A percentile compares a stretch with the other conserved stretches of the same genome.
Conservation (phyloP, 257 asterid genomes). For the Jaltomata sinuosa region DNA sequence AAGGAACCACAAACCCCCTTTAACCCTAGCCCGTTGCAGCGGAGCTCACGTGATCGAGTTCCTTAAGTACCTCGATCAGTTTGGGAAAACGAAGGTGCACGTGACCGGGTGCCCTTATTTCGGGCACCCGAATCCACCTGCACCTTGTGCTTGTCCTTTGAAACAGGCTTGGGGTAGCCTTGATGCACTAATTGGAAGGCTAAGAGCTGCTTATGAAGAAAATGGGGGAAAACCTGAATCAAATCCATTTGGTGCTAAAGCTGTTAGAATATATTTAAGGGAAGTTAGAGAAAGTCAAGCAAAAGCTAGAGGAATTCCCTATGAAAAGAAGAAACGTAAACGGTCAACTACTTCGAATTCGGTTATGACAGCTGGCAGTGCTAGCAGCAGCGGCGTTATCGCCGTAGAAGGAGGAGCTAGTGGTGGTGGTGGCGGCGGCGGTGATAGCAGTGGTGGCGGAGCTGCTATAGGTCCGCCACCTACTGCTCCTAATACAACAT, state of each 20-base stretch:
- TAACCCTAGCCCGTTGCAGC: conserved; percentile 33
- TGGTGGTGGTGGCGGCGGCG: neutral
- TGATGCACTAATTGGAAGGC: conserved; percentile 42
- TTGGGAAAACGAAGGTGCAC: conserved; percentile 47
- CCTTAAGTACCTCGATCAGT: conserved; percentile 35
- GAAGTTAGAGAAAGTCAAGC: conserved; percentile 41
- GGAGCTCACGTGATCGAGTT: conserved; percentile 53
- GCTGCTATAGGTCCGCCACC: neutral
- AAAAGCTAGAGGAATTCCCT: conserved; percentile 40
- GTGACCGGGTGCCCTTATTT: conserved; percentile 30
- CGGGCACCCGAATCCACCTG: conserved; percentile 40
- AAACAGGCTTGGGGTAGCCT: conserved; percentile 51
- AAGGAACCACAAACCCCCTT: conserved; percentile 37
- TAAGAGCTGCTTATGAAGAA: conserved; percentile 42
- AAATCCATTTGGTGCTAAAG: conserved; percentile 39
- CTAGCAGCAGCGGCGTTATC: neutral
- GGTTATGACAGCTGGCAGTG: neutral
- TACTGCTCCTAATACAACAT: conserved; percentile 13
- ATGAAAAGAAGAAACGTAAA: conserved; percentile 43
- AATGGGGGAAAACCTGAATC: conserved; percentile 38
- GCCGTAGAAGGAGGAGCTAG: neutral
- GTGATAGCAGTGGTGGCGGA: neutral
- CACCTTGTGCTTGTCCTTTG: conserved; percentile 32
- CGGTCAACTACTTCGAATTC: neutral
- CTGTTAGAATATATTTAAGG: conserved; percentile 35